Percentiles rank a stretch among this genome's conserved stretches.
Conservation (phyloP, 2,329 filamentous ascomycete species). For the Aspergillus sp. region DNA sequence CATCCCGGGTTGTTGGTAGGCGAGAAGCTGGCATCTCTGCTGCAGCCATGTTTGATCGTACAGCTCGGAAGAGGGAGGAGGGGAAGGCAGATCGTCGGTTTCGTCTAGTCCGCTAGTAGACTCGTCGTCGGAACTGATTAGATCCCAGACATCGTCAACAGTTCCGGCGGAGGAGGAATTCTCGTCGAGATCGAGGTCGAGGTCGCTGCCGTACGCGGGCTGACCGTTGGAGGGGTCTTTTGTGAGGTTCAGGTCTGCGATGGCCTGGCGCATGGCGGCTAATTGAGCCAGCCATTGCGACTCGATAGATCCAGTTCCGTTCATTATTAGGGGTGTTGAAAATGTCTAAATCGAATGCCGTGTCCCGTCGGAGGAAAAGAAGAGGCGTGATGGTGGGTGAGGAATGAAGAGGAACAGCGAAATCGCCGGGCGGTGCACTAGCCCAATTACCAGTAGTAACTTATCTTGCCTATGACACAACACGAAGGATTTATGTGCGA, state of each 20-base stretch:
- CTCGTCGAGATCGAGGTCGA: slow-evolving; percentile 62
- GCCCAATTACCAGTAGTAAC: background rate
- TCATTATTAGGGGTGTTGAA: slow-evolving; percentile 15
- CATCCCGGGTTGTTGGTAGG: slow-evolving; percentile 64
- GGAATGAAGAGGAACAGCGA: background rate
- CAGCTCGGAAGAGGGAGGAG: slow-evolving; percentile 23
- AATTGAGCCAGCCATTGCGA: slow-evolving; percentile 83
- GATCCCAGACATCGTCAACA: slow-evolving; percentile 87
- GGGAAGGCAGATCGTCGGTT: slow-evolving; percentile 42
- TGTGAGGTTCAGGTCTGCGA: slow-evolving; percentile 68
- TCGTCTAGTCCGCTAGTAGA: slow-evolving; percentile 68
- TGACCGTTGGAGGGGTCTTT: slow-evolving; percentile 46
- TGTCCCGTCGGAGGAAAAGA: background rate
- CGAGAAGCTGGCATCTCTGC: slow-evolving; percentile 66
- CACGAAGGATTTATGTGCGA: background rate
- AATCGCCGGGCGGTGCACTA: background rate
- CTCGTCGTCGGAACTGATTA: slow-evolving; percentile 72
- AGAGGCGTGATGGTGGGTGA: background rate
- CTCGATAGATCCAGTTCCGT: slow-evolving; percentile 32
- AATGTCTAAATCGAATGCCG: background rate
- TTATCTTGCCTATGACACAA: background rate
- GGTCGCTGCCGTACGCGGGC: slow-evolving; percentile 53
- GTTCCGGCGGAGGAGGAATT: slow-evolving; percentile 59
- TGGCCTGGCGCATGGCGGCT: slow-evolving; percentile 79
- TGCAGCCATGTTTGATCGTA: slow-evolving; percentile 71